A percentile compares a stretch with the other conserved stretches of the same genome.
These are phyloP conservation scores for Melastoma malabathricum DNA, from an alignment of 345 rosid genomes.

Conservation along the genomic window DNA sequence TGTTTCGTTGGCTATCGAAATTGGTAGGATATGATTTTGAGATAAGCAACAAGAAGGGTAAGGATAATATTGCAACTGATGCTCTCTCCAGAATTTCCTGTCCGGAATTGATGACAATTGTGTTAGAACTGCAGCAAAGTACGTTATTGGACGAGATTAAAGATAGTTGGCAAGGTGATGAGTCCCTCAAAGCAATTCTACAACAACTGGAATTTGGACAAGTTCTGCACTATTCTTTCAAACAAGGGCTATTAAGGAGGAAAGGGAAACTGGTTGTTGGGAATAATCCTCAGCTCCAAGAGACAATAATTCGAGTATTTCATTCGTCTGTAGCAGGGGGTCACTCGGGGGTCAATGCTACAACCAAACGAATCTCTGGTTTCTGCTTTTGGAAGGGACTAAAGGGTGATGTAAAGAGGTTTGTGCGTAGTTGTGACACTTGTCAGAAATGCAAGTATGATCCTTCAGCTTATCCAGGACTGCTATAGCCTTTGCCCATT, in stretches of 20 bases:
- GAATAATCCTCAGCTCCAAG: neutral
- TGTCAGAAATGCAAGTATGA: neutral
- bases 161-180: neutral
- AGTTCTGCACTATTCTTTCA: no score
- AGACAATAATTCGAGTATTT: no score
- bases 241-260: no score
- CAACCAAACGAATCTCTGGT: neutral
- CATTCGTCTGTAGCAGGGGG: neutral
- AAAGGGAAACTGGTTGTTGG: neutral
- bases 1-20: neutral
- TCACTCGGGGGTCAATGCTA: neutral
- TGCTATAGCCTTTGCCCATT: neutral
- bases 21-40: neutral
- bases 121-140: neutral
- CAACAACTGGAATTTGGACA: no score
- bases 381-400: constrained; percentile 1
- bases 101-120: neutral
- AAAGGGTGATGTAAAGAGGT: neutral
- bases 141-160: neutral
- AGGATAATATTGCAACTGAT: neutral
- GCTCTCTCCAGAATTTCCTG: neutral
- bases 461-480: neutral
- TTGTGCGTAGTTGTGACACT: neutral
- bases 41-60: neutral
- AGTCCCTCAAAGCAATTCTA: no score